A percentile compares a stretch with the other conserved stretches of the same genome.
phyloP scores from a whole-genome alignment of 805 yeast species.

The Wickerhamiella shivajii region DNA sequence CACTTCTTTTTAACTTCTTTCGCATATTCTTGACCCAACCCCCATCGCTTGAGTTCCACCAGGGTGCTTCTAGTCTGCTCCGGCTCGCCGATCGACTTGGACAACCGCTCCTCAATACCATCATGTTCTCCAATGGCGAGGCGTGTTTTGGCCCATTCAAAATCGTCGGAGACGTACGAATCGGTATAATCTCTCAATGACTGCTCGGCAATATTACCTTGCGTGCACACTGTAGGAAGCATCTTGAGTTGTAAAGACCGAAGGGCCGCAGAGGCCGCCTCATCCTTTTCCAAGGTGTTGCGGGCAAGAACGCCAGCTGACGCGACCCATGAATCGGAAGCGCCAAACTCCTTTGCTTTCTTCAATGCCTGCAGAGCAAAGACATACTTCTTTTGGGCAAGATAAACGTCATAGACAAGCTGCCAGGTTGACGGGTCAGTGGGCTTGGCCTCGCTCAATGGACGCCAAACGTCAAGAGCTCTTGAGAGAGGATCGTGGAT shows the following conservation, averaged over 20 bases:
- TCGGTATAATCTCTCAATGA: constrained; percentile 18
- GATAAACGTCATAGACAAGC: constrained; percentile 31
- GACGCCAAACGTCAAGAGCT: constrained; percentile 30
- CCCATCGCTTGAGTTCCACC: constrained; percentile 10
- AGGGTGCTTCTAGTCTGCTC: constrained; percentile 9
- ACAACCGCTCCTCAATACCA: constrained; percentile 11
- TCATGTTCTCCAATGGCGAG: constrained; percentile 10
- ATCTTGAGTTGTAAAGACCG: constrained; percentile 24
- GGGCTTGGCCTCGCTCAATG: constrained; percentile 20
- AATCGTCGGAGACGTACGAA: constrained; percentile 14
- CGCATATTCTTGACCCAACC: constrained; percentile 10
- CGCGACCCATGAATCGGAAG: constrained; percentile 17
- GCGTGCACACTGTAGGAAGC: constrained; percentile 16
- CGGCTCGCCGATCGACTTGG: constrained; percentile 1
- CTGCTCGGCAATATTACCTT: constrained; percentile 16
- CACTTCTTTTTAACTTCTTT: constrained; percentile 10
- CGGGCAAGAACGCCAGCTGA: constrained; percentile 26
- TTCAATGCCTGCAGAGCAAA: constrained; percentile 38
- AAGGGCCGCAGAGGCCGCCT: constrained; percentile 29
- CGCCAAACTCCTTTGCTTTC: constrained; percentile 30
- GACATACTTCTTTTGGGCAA: constrained; percentile 34
- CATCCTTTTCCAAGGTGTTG: constrained; percentile 25
- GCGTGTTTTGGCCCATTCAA: constrained; percentile 21
- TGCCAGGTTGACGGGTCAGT: constrained; percentile 29
- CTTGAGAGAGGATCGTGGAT: constrained; percentile 30